Evolutionary conservation across 140 eudicot genomes (phyloP), one percentile per base, ranked within the genome.

Genomic region (Senecio squalidus): DNA sequence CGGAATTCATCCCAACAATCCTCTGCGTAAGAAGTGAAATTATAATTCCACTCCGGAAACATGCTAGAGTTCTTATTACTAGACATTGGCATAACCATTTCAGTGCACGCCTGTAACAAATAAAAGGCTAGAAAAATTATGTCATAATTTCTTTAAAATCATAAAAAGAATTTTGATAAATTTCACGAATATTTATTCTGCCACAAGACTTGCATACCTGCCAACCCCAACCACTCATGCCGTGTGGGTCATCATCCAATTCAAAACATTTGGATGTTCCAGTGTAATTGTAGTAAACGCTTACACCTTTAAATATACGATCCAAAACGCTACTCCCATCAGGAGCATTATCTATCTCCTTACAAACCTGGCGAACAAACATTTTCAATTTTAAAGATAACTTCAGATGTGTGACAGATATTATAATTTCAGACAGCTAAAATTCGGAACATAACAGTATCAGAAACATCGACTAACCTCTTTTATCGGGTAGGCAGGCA

Each of bases 201-300:
- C 4, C 21, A 10, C 16, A 59, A 53, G 15, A 28, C 21, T 18
- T 11, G 18, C 36, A 29, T 6, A 90, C 98, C 95, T 90, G 98
- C 94, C 94, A 90, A 64, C 86, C 76, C 98, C 98, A 90, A 39
- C 98, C 98, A 41, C 69, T 57, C 91, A 83, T 77, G 70, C 98
- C 98, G 47, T 90, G 95, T 25, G 95, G 95, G 41, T 86, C 98
- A 49, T 90, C 98, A 43, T 78, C 85, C 78, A 90, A 69, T 11
- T 91, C 74, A 59, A 86, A 91, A 78, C 98, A 91, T 4, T 86
- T 72, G 67, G 50, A 20, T 46, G 54, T 20, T 49, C 93, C 95
- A 28, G 89, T 85, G 65, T 83, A 91, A 61, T 90, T 90, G 76
- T 90, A 83, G 55, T 86, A 90, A 5, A 91, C 79, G 61, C 71